These are phyloP conservation scores for Trametes meyenii DNA, from an alignment of 768 basidiomycete genomes.

Conservation along the genomic window DNA sequence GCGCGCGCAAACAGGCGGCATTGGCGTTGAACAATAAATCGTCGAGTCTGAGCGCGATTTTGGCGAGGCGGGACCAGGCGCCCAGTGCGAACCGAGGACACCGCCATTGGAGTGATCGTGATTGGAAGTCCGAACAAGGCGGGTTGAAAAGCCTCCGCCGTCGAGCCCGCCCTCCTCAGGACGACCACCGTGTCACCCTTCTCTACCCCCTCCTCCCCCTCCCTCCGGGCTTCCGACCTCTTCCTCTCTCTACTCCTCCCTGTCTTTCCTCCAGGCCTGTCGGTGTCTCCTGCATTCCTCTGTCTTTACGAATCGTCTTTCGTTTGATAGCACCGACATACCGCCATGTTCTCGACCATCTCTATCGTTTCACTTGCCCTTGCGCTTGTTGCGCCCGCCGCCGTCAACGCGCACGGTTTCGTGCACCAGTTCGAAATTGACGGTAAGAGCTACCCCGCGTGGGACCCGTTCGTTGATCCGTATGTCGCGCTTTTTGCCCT, in stretches of 20 bases:
- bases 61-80: slow-evolving; percentile 4
- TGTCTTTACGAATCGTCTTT: slow-evolving; percentile 22
- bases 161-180: slow-evolving; percentile 2
- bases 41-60: slow-evolving; percentile 8
- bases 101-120: slow-evolving; percentile 3
- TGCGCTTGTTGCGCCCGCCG: slow-evolving; percentile 14
- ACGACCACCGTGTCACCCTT: slow-evolving; percentile 24
- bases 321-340: slow-evolving; percentile 11
- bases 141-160: slow-evolving; percentile 13
- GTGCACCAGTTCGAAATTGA: slow-evolving; percentile 24
- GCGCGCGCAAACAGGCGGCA: not conserved
- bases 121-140: slow-evolving; percentile 17
- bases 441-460: slow-evolving; percentile 31
- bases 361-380: slow-evolving; percentile 12
- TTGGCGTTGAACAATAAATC: not conserved
- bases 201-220: slow-evolving; percentile 2
- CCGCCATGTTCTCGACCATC: slow-evolving; percentile 19
- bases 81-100: slow-evolving; percentile 9
- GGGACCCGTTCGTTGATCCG: slow-evolving; percentile 34
- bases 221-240: not conserved
- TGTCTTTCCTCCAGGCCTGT: slow-evolving; percentile 9
- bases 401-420: slow-evolving; percentile 32
- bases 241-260: slow-evolving; percentile 11
- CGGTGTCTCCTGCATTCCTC: slow-evolving; percentile 13
- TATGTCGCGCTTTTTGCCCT: slow-evolving; percentile 12